phyloP scores from a whole-genome alignment of 176 grass and related monocot species.

The Chrysopogon serrulatus region DNA sequence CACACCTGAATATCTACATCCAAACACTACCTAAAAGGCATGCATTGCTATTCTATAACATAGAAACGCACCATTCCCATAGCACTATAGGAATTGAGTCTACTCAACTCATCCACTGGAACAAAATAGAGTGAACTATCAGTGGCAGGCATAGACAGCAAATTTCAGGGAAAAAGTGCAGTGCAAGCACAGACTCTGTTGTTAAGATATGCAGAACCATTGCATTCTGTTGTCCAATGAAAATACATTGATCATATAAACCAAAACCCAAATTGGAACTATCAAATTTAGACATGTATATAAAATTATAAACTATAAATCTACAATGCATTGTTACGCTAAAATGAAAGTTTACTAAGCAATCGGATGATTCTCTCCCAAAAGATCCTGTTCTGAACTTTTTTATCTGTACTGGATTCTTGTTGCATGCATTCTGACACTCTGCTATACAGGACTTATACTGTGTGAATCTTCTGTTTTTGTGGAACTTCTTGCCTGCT shows the following conservation, averaged over 20 bases:
- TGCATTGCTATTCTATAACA: neutral
- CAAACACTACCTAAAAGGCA: too few relatives aligned
- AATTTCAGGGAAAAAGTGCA: neutral
- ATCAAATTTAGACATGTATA: neutral
- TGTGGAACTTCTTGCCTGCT: neutral
- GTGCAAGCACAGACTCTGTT: neutral
- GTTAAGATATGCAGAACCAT: neutral
- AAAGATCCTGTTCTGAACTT: neutral
- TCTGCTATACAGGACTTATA: neutral
- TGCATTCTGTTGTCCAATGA: neutral
- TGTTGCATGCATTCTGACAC: neutral
- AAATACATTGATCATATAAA: neutral
- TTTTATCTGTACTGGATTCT: neutral
- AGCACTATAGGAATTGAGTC: neutral
- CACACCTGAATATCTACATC: too few relatives aligned
- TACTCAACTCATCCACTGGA: neutral
- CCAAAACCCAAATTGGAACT: neutral
- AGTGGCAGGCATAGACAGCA: neutral
- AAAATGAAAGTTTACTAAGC: neutral
- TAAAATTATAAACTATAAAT: too few relatives aligned
- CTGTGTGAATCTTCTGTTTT: neutral
- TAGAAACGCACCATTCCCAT: neutral
- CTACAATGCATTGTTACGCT: neutral
- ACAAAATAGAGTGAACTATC: neutral
- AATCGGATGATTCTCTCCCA: neutral